Evolutionary conservation across 441 rosid genomes (phyloP), one percentile per base, ranked within the genome.

Genomic region (Geranium incanum): DNA sequence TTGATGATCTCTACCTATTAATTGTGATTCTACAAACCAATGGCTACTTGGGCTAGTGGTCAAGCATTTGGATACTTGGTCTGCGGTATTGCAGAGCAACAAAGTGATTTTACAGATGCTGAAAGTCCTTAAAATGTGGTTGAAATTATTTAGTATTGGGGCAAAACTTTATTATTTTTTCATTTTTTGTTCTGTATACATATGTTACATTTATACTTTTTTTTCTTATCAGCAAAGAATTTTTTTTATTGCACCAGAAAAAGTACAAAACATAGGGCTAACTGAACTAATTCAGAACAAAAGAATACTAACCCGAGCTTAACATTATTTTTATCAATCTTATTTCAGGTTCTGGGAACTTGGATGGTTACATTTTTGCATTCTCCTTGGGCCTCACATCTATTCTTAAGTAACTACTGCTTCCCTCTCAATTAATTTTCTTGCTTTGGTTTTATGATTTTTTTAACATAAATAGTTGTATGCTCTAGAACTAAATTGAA

Each of bases 341-440:
- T 65, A 39, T 65, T 65, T 65, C 86, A 94, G 98, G 88, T 86
- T 87, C 97, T 66, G 81, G 76, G 79, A 73, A 76, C 77, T 80
- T 82, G 69, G 71, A 82, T 78, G 97, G 98, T 69, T 88, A 81
- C 78, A 41, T 83, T 66, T 85, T 94, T 64, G 97, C 97, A 69
- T 65, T 87, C 75, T 82, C 88, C 41, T 82, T 94, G 77, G 96
- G 97, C 78, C 81, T 88, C 68, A 77, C 82, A 75, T 89, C 98
- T 70, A 72, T 89, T 60, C 43, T 89, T 66, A 94, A 94, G 97
- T 94, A 88, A 85, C 62, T 75, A 62, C 74, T 72, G 41, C 8
- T 64, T 19, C 57, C 50, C 19, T 64, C 55, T 43, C 11, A 21
- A 68, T 45, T 5, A 66, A 39, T 5, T 36, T 45, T 59, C 33